phyloP scores from a whole-genome alignment of 148 eudicot genomes.

The Chenopodium suecicum region DNA sequence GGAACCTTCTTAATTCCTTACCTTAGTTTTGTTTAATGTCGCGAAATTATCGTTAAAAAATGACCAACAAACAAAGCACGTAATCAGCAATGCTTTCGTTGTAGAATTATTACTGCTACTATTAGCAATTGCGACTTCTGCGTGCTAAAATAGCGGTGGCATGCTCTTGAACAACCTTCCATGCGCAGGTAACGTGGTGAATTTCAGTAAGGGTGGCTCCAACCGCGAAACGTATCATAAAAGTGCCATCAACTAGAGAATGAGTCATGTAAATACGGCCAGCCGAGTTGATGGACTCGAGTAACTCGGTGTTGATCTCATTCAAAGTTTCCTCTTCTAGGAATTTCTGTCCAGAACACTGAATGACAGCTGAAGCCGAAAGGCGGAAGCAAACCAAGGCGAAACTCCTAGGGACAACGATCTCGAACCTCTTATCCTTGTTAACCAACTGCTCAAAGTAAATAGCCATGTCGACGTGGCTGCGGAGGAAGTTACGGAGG shows the following conservation, averaged over 20 bases:
- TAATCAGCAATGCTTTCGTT: too few relatives aligned
- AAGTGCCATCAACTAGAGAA: constrained; percentile 41
- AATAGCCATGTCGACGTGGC: constrained; percentile 54
- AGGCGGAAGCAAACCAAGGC: constrained; percentile 50
- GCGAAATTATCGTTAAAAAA: not conserved
- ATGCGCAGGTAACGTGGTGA: constrained; percentile 45
- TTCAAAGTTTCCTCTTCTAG: constrained; percentile 25
- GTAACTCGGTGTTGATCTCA: constrained; percentile 37
- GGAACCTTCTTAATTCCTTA: not conserved
- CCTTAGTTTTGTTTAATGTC: not conserved
- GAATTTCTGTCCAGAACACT: constrained; percentile 13
- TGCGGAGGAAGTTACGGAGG: constrained; percentile 40
- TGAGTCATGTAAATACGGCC: constrained; percentile 56
- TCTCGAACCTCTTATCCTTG: constrained; percentile 40
- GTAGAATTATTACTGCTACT: too few relatives aligned
- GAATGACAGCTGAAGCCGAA: constrained; percentile 21
- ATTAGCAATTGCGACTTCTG: not conserved
- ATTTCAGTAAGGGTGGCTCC: constrained; percentile 47
- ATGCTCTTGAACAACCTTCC: constrained; percentile 51
- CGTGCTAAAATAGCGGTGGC: constrained; percentile 28
- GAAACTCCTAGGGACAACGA: constrained; percentile 44
- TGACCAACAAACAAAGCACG: too few relatives aligned
- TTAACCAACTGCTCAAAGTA: constrained; percentile 38
- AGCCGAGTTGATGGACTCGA: constrained; percentile 42
- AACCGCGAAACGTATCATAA: constrained; percentile 43